Evolutionary conservation across 2,329 filamentous ascomycete species (phyloP), one percentile per base, ranked within the genome.

Genomic region (Zarea fungicola): DNA sequence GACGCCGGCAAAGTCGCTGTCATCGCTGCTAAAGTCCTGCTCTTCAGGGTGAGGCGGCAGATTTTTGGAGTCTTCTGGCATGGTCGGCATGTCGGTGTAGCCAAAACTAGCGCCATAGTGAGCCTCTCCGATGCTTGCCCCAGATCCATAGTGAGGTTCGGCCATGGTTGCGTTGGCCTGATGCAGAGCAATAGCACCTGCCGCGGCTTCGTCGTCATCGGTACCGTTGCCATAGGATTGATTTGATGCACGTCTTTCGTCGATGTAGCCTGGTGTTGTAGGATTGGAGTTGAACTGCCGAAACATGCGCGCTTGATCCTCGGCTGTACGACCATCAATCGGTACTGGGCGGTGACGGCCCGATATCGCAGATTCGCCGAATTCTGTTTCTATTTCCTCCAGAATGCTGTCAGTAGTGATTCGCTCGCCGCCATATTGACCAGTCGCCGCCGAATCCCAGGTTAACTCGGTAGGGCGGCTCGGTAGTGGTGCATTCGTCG

Each of bases 161-260:
- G 95, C 87, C 63, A 89, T 80, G 53, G 95, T 89, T n/a, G 45
- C 36, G 13, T 48, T 42, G 5, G 89, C 90, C 68, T 91, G 81
- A 51, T 83, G 83, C 77, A 97, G 82, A 56, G 90, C 90, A 62
- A 87, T 80, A 44, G 95, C 71, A 14, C 93, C 92, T 52, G 89
- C 89, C 32, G 86, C 84, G 18, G 87, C 92, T 65, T 96, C 92
- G 42, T 95, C 89, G 48, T 92, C 86, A 11, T 76, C 76, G 31
- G 32, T 25, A 18, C 29, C 40, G 28, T 50, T 41, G 29, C 23
- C 26, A 31, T 41, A 42, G 5, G 48, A 41, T 25, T 43, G 44
- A 6, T 39, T 58, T 16, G 54, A 53, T 9, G 55, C 50, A 42
- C 58, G 57, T 43, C 56, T 57, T 9, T 53, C 55, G 6, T 53